These are phyloP conservation scores for Penicillium hordei DNA, from an alignment of 2,329 filamentous ascomycete genomes.

Conservation along the genomic window DNA sequence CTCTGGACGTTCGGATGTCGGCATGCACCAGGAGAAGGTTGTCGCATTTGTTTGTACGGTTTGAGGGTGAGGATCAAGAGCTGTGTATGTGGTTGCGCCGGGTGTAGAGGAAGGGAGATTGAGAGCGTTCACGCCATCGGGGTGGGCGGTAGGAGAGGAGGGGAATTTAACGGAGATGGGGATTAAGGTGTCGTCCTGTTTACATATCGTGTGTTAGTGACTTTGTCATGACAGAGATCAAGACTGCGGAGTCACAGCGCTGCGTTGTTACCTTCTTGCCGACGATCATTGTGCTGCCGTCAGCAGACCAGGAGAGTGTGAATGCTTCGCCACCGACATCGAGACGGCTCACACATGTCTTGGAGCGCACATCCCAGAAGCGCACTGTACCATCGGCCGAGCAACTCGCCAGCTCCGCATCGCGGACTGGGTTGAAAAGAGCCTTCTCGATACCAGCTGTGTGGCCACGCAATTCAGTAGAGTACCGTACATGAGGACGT, in stretches of 20 bases:
- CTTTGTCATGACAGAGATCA: not conserved
- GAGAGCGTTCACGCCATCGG: constrained; percentile 14
- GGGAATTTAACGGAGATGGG: constrained; percentile 46
- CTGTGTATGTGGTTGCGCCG: constrained; percentile 35
- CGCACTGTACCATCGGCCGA: constrained; percentile 51
- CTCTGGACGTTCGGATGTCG: constrained; percentile 36
- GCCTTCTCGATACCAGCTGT: constrained; percentile 50
- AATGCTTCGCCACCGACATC: constrained; percentile 53
- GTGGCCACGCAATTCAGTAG: constrained; percentile 51
- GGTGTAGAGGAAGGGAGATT: constrained; percentile 16
- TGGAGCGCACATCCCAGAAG: constrained; percentile 53
- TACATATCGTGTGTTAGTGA: not conserved
- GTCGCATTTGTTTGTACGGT: constrained; percentile 51
- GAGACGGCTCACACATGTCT: constrained; percentile 48
- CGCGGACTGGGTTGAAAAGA: constrained; percentile 50
- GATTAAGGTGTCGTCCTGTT: constrained; percentile 49
- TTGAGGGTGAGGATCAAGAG: constrained; percentile 46
- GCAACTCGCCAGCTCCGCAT: constrained; percentile 52
- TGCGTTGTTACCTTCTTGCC: constrained; percentile 46
- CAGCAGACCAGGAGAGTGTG: constrained; percentile 50
- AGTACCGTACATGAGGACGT: constrained; percentile 47
- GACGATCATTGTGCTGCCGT: constrained; percentile 48
- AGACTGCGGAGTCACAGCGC: not conserved
- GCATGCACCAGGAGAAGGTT: constrained; percentile 47
- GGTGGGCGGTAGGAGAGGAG: constrained; percentile 36